A percentile compares a stretch with the other conserved stretches of the same genome.
Conservation (phyloP, 2,329 filamentous ascomycete genomes). For the Mycogone perniciosa region DNA sequence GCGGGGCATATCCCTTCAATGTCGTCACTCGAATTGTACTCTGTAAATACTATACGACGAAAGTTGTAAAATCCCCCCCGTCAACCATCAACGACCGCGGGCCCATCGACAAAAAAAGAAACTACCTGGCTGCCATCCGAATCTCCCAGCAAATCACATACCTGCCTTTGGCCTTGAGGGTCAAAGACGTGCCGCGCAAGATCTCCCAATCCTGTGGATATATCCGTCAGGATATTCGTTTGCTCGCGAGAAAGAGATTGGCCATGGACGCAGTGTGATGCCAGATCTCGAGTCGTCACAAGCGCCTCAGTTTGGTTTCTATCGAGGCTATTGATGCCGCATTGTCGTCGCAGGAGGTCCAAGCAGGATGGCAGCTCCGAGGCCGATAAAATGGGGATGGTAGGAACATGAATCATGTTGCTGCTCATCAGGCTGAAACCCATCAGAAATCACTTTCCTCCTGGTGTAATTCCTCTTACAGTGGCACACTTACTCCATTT, state of each 20-base stretch:
- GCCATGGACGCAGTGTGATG: slow-evolving; percentile 23
- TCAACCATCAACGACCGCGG: not conserved
- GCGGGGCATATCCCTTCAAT: too few species aligned
- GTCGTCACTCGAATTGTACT: too few species aligned
- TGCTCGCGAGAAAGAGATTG: slow-evolving; percentile 20
- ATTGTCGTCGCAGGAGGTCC: slow-evolving; percentile 30
- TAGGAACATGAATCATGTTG: slow-evolving; percentile 28
- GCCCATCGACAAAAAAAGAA: slow-evolving; percentile 23
- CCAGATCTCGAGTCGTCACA: slow-evolving; percentile 11
- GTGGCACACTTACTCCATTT: slow-evolving; percentile 33
- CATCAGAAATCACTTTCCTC: not conserved
- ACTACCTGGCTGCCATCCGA: slow-evolving; percentile 24
- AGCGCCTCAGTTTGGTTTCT: not conserved
- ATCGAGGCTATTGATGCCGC: not conserved
- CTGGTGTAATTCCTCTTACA: not conserved
- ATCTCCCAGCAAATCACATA: slow-evolving; percentile 25
- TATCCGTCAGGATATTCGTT: slow-evolving; percentile 24
- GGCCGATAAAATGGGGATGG: slow-evolving; percentile 37
- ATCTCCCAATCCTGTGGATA: slow-evolving; percentile 21
- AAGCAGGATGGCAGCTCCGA: slow-evolving; percentile 32
- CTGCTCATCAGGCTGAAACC: slow-evolving; percentile 26
- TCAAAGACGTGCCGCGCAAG: slow-evolving; percentile 20
- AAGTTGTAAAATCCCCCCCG: too few species aligned
- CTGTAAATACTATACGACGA: too few species aligned
- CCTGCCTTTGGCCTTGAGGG: slow-evolving; percentile 13